These are phyloP conservation scores for Saccharomycopsis sp. DNA, from an alignment of 805 yeast species.

Conservation along the genomic window DNA sequence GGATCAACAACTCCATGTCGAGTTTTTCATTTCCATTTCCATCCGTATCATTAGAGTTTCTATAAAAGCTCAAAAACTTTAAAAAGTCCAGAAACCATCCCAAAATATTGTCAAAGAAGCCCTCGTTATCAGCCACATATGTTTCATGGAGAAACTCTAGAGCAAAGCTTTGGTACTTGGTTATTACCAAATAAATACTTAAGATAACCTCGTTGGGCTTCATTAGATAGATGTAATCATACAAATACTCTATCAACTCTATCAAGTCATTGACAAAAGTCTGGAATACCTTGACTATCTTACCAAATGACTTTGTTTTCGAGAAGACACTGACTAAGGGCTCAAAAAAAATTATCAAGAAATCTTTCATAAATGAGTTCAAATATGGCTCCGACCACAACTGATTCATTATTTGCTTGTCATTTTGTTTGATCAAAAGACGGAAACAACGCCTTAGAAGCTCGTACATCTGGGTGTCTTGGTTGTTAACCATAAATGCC, in stretches of 20 bases:
- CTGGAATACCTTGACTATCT: constrained; percentile 58
- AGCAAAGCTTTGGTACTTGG: constrained; percentile 64
- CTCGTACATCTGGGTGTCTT: constrained; percentile 5
- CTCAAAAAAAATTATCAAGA: constrained; percentile 65
- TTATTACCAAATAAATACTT: constrained; percentile 56
- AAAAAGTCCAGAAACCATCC: constrained; percentile 69
- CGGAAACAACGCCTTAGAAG: constrained; percentile 13
- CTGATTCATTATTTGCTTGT: constrained; percentile 66
- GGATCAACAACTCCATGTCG: constrained; percentile 6
- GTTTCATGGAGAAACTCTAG: constrained; percentile 75
- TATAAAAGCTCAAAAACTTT: constrained; percentile 56
- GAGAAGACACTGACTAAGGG: constrained; percentile 61
- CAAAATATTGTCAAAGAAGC: constrained; percentile 65
- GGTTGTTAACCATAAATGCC: neutral
- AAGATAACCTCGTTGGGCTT: constrained; percentile 61
- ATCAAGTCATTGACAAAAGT: constrained; percentile 64
- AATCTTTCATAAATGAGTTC: constrained; percentile 64
- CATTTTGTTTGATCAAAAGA: constrained; percentile 40
- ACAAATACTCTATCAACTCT: constrained; percentile 42
- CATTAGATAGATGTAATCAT: constrained; percentile 42
- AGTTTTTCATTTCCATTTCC: constrained; percentile 3
- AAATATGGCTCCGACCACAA: constrained; percentile 84
- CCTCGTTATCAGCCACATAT: constrained; percentile 68
- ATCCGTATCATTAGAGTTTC: constrained; percentile 21
- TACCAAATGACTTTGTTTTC: constrained; percentile 57